Percentiles rank a stretch among this genome's conserved stretches.
Evolutionary conservation across 1,139 yeast species (phyloP).

Genomic region (Taphrina pruni): DNA sequence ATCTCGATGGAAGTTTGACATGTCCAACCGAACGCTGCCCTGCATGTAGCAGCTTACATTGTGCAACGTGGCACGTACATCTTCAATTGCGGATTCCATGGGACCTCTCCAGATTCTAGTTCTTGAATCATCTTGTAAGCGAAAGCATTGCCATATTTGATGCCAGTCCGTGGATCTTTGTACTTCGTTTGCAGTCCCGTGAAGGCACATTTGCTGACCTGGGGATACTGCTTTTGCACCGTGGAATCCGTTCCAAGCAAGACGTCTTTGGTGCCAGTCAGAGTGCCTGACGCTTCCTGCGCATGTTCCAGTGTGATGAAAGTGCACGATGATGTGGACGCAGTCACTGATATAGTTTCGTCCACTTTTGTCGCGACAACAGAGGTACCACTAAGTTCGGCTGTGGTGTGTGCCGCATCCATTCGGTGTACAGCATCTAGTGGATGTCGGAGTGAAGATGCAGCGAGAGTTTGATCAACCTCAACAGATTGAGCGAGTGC

Average conservation of each 20-base stretch:
- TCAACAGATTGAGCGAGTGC: not conserved
- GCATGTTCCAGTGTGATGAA: slow-evolving; percentile 24
- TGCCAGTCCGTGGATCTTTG: slow-evolving; percentile 41
- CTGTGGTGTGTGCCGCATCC: not conserved
- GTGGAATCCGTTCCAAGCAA: slow-evolving; percentile 1
- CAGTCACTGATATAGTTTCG: not conserved
- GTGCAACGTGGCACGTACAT: slow-evolving; percentile 32
- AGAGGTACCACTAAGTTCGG: not conserved
- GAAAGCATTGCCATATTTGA: slow-evolving; percentile 16
- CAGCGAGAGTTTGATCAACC: not conserved
- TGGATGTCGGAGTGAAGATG: slow-evolving; percentile 14
- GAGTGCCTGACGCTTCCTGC: slow-evolving; percentile 1
- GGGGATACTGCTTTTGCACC: not conserved
- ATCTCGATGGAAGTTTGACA: not conserved
- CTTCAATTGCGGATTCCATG: slow-evolving; percentile 29
- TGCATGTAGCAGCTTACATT: not conserved
- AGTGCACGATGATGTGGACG: not conserved
- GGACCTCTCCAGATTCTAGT: slow-evolving; percentile 17
- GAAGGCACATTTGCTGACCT: slow-evolving; percentile 29
- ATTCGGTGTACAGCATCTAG: slow-evolving; percentile 9
- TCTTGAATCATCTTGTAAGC: slow-evolving; percentile 25
- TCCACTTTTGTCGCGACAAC: not conserved
- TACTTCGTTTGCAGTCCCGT: slow-evolving; percentile 40
- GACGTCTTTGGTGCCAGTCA: not conserved
- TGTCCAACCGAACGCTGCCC: not conserved